These are phyloP conservation scores for Teunomyces atbi DNA, from an alignment of 805 yeast species.

Conservation along the genomic window DNA sequence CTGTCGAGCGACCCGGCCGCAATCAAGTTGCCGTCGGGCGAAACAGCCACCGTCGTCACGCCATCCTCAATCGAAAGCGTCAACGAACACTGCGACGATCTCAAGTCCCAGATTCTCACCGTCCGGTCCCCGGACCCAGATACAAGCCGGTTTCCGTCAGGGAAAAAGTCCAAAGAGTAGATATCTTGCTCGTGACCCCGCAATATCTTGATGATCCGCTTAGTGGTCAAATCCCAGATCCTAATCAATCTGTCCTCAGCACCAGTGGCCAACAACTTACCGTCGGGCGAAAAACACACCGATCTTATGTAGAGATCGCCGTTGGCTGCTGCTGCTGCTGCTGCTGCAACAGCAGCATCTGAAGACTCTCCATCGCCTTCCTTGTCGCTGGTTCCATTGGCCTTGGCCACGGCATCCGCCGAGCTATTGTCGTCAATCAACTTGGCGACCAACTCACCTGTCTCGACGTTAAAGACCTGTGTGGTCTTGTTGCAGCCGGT, in stretches of 20 bases:
- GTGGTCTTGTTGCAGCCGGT: constrained; percentile 97
- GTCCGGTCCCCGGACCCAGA: constrained; percentile 97
- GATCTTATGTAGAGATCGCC: constrained; percentile 92
- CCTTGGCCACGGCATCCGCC: constrained; percentile 36
- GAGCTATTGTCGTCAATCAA: constrained; percentile 70
- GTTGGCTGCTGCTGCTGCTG: constrained; percentile 55
- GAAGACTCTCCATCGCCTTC: constrained; percentile 23
- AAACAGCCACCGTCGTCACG: constrained; percentile 95
- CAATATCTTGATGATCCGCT: constrained; percentile 80
- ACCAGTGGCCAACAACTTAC: constrained; percentile 88
- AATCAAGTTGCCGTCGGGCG: constrained; percentile 89
- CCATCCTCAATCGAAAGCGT: constrained; percentile 95
- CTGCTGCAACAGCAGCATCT: constrained; percentile 15
- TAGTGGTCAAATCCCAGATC: constrained; percentile 90
- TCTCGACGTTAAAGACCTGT: constrained; percentile 87
- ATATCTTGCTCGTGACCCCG: constrained; percentile 97
- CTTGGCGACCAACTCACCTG: constrained; percentile 86
- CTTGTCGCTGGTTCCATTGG: constrained; percentile 14
- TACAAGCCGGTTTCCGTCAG: constrained; percentile 88
- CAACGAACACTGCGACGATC: constrained; percentile 82
- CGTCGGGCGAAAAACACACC: constrained; percentile 95
- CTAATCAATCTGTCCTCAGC: constrained; percentile 88
- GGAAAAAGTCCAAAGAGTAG: constrained; percentile 91
- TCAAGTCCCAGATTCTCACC: constrained; percentile 93
- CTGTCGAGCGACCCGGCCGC: constrained; percentile 97